phyloP scores from a whole-genome alignment of 805 yeast species.

The Wickerhamiella azyma region DNA sequence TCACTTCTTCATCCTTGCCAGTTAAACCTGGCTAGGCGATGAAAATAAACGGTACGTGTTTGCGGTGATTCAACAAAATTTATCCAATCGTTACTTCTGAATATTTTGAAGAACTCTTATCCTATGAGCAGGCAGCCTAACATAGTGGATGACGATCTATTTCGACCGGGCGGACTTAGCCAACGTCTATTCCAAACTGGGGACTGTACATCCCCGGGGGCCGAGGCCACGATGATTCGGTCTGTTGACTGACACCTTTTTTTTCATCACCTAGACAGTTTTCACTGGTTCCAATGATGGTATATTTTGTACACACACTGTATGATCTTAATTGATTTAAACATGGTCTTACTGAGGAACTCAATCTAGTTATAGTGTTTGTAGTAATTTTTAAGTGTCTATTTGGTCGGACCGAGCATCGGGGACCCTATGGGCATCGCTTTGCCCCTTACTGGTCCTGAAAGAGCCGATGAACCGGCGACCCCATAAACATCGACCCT shows the following conservation, averaged over 20 bases:
- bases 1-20: not conserved
- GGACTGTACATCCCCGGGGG: slow-evolving; percentile 22
- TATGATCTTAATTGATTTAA: slow-evolving; percentile 17
- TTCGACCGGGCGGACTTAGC: slow-evolving; percentile 30
- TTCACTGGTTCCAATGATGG: slow-evolving; percentile 21
- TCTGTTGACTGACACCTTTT: slow-evolving; percentile 16
- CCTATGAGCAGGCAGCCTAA: slow-evolving; percentile 15
- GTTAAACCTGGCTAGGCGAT: not conserved
- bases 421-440: too few species aligned
- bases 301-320: slow-evolving; percentile 26
- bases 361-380: not conserved
- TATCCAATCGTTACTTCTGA: slow-evolving; percentile 29
- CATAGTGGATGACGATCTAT: slow-evolving; percentile 24
- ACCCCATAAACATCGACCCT: too few species aligned
- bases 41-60: not conserved
- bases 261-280: slow-evolving; percentile 1
- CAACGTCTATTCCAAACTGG: slow-evolving; percentile 11
- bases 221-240: slow-evolving; percentile 18
- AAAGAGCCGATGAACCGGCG: too few species aligned
- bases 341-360: slow-evolving; percentile 8
- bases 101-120: slow-evolving; percentile 14
- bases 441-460: too few species aligned
- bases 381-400: too few species aligned
- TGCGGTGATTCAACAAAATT: slow-evolving; percentile 21
- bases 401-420: too few species aligned